Evolutionary conservation across 2,329 filamentous ascomycete genomes (phyloP), one percentile per base, ranked within the genome.

Genomic region (Colletotrichum theobromicola): DNA sequence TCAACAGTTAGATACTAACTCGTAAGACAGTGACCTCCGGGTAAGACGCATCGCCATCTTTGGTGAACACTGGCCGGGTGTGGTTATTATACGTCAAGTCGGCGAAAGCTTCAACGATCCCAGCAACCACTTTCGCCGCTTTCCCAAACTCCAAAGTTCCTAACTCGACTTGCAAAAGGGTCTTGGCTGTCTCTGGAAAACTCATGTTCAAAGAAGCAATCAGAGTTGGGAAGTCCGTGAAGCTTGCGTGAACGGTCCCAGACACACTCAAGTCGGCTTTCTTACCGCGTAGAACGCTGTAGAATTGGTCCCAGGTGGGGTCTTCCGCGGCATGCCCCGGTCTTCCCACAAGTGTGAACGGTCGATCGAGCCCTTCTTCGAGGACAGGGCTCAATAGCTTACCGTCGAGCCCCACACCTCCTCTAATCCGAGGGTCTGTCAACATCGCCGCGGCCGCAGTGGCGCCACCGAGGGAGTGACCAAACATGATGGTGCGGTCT

Each of bases 321-420:
- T 85, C 83, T 12, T 83, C 77, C 7, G 72, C 42, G 7, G 68
- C 50, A 53, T 85, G 83, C 4, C 75, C 74, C 1, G 78, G 77
- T 5, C 81, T 78, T 0, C 84, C 83, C 5, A 84, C 76, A 0
- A 82, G 76, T 1, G 82, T 64, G 62, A 85, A 83, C 0, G 83
- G 82, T 32, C 77, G 77, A 5, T 77, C 57, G 1, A 83, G 75
- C 0, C 82, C 82, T 3, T 71, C 70, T 24, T 76, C 74, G 6
- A 82, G 77, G 4, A 79, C 81, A 0, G 82, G 79, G 4, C 80
- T 79, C 50, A 81, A 80, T 0, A 87, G 65, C 1, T 75, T 72
- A 7, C 87, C 87, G 74, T 88, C 87, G 10, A 88, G 32, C 61
- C 87, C 80, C 2, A 86, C 76, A 5, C 85, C 86, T 0, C 80